Evolutionary conservation across 495 filamentous ascomycete genomes (phyloP), one percentile per base, ranked within the genome.

Genomic region (Penicillium pancosmium): DNA sequence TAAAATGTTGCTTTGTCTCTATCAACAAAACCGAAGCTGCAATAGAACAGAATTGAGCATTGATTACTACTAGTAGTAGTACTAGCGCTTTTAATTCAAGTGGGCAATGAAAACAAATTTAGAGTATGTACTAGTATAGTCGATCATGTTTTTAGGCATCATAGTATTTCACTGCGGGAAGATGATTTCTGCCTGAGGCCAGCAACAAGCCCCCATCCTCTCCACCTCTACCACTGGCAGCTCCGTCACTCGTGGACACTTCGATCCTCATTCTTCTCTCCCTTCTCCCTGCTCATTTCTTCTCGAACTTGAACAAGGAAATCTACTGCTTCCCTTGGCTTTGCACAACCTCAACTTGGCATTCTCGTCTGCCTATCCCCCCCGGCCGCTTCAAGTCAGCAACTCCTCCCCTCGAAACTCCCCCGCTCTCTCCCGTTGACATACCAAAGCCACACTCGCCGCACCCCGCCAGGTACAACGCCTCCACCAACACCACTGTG

Each of bases 111-210:
- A 9, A 31, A 31, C 27, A 31, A 3, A 23, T 23, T 23, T 23
- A 23, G 23, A 23, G 23, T 23, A 23, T 31, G 8, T 31, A 31
- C 27, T 31, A 31, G 27, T 31, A 31, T 4, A 8, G 8, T 31
- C 8, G 4, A 27, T 27, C 4, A 4, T 7, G 5, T 2, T 31
- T 12, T 15, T 38, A 38, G 36, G 36, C 36, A 38, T 38, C 36
- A 38, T n/a, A 38, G 2, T 38, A 13, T 38, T 38, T 13, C 2
- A 7, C 36, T 38, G 36, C 27, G 27, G 27, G 4, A 31, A 8
- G 27, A 31, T 31, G 27, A 31, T 57, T 64, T 44, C 34, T 64
- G 69, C 67, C 69, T 72, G 49, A 71, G 69, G 69, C 41, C 63
- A 31, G 16, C n/a, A 18, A 23, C 3, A 62, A 34, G 11, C 52